phyloP scores from a whole-genome alignment of 2,329 filamentous ascomycete genomes.

The Ceratocystiopsis brevicomis region DNA sequence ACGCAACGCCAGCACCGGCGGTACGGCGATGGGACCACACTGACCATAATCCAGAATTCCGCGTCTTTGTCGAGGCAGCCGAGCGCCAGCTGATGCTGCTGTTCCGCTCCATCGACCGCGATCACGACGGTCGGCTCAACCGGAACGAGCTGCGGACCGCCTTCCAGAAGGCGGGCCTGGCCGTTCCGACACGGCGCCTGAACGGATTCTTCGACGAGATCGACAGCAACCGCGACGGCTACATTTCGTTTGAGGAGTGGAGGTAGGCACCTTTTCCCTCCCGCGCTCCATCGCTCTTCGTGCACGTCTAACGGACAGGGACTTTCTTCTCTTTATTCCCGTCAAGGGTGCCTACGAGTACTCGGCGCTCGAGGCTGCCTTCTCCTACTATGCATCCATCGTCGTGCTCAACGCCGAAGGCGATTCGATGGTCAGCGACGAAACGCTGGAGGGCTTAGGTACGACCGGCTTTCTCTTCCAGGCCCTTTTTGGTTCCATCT shows the following conservation, averaged over 20 bases:
- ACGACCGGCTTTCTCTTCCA: conserved; percentile 54
- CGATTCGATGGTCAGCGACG: conserved; percentile 80
- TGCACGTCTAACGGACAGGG: conserved; percentile 27
- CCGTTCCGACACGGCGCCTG: conserved; percentile 58
- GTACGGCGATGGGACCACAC: too few species aligned
- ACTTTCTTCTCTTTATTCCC: conserved; percentile 85
- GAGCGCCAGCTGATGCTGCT: conserved; percentile 67
- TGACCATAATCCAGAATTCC: conserved; percentile 48
- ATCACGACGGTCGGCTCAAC: conserved; percentile 71
- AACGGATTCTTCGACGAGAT: conserved; percentile 78
- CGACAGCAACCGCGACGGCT: conserved; percentile 73
- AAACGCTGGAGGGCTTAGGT: conserved; percentile 87
- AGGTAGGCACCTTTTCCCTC: conserved; percentile 40
- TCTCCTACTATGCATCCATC: conserved; percentile 82
- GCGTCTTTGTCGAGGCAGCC: conserved; percentile 67
- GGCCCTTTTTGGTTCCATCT: conserved; percentile 57
- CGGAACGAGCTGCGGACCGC: conserved; percentile 66
- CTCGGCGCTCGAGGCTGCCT: conserved; percentile 58
- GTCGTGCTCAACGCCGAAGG: conserved; percentile 84
- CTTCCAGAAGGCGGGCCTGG: conserved; percentile 59
- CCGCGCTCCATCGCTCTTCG: background rate
- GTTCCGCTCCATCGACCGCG: conserved; percentile 71
- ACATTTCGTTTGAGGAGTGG: conserved; percentile 88
- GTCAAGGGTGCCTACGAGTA: conserved; percentile 39
- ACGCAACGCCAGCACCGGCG: too few species aligned